These are phyloP conservation scores for Myxozyma lipomycoides DNA, from an alignment of 805 yeast genomes.

Conservation along the genomic window DNA sequence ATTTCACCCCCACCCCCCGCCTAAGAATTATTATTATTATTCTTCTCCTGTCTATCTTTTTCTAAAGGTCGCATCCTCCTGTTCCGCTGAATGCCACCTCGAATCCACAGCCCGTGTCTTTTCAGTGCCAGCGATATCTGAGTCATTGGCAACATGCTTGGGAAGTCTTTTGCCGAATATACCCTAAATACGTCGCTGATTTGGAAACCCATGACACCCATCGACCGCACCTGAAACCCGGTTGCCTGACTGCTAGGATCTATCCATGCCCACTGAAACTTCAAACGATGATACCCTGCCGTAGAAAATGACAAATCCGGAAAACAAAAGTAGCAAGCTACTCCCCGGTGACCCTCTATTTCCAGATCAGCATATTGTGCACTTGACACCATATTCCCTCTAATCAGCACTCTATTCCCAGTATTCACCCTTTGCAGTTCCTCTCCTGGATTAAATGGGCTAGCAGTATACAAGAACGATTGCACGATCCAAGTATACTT, in stretches of 20 bases:
- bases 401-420: conserved; percentile 19
- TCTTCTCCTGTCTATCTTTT: too few relatives aligned
- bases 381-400: conserved; percentile 25
- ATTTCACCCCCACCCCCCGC: too few relatives aligned
- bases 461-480: conserved; percentile 16
- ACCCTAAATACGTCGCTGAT: conserved; percentile 32
- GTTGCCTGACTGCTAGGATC: conserved; percentile 28
- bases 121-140: conserved; percentile 23
- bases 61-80: not conserved
- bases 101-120: conserved; percentile 24
- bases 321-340: conserved; percentile 33
- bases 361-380: conserved; percentile 22
- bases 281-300: conserved; percentile 35
- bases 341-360: conserved; percentile 15
- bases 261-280: conserved; percentile 33
- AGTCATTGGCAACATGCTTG: conserved; percentile 33
- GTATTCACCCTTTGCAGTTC: not conserved
- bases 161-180: conserved; percentile 39
- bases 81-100: conserved; percentile 26
- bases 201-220: conserved; percentile 27
- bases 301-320: conserved; percentile 37
- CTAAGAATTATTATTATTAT: too few relatives aligned
- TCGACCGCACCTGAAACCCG: conserved; percentile 17
- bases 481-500: conserved; percentile 25
- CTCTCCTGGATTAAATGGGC: not conserved